phyloP scores from a whole-genome alignment of 345 rosid species.

The Leavenworthia alabamica region DNA sequence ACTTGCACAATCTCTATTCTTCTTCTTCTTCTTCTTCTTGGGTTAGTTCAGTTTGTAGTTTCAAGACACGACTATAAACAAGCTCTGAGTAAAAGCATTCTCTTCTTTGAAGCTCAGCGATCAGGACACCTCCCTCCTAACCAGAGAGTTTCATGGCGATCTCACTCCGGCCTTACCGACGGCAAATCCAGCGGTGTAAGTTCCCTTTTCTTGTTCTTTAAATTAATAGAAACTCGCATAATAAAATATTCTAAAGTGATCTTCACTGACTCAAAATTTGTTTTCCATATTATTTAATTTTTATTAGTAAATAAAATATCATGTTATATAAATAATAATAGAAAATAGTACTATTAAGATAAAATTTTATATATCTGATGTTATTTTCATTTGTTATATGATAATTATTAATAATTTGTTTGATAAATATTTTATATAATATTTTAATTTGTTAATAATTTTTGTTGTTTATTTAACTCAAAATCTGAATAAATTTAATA shows the following conservation, averaged over 20 bases:
- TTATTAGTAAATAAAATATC: too few species aligned
- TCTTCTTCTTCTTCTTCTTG: slow-evolving; percentile 47
- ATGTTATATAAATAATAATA: too few species aligned
- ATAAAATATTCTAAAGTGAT: neutral
- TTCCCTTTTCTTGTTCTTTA: neutral
- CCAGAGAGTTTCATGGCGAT: slow-evolving; percentile 89
- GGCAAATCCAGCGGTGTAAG: slow-evolving; percentile 94
- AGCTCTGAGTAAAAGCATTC: slow-evolving; percentile 80
- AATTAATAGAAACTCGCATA: neutral
- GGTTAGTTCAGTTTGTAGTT: slow-evolving; percentile 43
- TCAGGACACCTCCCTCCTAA: slow-evolving; percentile 77
- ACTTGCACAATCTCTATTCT: slow-evolving; percentile 12
- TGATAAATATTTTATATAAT: too few species aligned
- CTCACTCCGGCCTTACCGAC: slow-evolving; percentile 74
- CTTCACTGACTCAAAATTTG: neutral
- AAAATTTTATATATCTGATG: too few species aligned
- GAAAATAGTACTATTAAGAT: too few species aligned
- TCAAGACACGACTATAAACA: slow-evolving; percentile 85
- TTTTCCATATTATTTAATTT: neutral
- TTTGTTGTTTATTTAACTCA: too few species aligned
- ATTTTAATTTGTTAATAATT: too few species aligned
- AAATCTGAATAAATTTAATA: too few species aligned
- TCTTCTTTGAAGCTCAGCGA: slow-evolving; percentile 96
- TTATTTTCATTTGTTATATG: too few species aligned
- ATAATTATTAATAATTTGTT: too few species aligned